Percentiles rank a stretch among this genome's conserved stretches.
phyloP scores from a whole-genome alignment of 257 asterid genomes.

The Orobanche coerulescens region DNA sequence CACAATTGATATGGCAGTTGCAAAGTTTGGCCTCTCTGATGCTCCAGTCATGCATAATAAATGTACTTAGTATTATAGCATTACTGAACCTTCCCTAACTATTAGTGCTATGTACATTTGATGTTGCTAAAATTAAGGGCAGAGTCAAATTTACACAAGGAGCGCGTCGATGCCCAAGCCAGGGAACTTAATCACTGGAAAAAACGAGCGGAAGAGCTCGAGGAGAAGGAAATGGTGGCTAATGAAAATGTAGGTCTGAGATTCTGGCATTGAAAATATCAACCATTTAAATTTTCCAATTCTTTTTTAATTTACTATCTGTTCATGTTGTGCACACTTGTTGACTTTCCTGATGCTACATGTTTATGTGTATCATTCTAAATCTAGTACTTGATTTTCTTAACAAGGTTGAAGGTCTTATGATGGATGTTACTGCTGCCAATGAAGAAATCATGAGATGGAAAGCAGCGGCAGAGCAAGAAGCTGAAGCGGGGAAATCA shows the following conservation, averaged over 20 bases:
- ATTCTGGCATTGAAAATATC: slow-evolving; percentile 14
- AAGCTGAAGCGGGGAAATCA: slow-evolving; percentile 95
- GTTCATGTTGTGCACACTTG: background rate
- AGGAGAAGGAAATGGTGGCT: slow-evolving; percentile 90
- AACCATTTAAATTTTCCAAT: slow-evolving; percentile 10
- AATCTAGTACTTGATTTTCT: slow-evolving; percentile 3
- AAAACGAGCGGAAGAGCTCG: slow-evolving; percentile 74
- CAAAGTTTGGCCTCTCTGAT: slow-evolving; percentile 1
- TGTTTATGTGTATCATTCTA: slow-evolving; percentile 4
- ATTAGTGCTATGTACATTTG: slow-evolving; percentile 21
- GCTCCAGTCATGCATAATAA: background rate
- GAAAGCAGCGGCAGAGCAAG: slow-evolving; percentile 96
- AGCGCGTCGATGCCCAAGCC: slow-evolving; percentile 62
- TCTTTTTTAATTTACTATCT: background rate
- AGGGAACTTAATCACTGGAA: slow-evolving; percentile 79
- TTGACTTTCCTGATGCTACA: background rate
- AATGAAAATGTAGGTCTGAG: slow-evolving; percentile 75
- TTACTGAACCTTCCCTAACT: slow-evolving; percentile 19
- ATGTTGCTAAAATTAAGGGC: slow-evolving; percentile 57
- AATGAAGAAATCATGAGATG: slow-evolving; percentile 94
- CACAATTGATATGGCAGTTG: background rate
- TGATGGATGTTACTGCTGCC: slow-evolving; percentile 82
- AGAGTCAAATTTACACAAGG: slow-evolving; percentile 70
- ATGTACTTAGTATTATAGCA: background rate
- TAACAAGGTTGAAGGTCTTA: slow-evolving; percentile 86